phyloP scores from a whole-genome alignment of 768 basidiomycete species.

The Lactarius vividus region DNA sequence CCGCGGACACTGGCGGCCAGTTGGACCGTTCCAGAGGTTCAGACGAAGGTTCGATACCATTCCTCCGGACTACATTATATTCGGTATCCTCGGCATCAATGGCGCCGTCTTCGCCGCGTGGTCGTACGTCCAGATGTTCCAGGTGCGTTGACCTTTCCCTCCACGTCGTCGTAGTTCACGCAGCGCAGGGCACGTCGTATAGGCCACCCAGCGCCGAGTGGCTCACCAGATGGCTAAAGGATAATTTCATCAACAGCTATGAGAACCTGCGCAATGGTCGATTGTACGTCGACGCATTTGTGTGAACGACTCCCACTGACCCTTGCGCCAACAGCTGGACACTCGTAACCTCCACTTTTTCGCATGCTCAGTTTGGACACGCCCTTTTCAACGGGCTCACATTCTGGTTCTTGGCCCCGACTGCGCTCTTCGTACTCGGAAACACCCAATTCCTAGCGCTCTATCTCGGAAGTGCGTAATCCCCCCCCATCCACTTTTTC shows the following conservation, averaged over 20 bases:
- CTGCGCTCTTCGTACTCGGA: constrained; percentile 61
- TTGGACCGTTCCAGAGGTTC: constrained; percentile 29
- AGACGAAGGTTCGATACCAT: constrained; percentile 47
- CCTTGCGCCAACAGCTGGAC: constrained; percentile 57
- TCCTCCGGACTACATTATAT: constrained; percentile 54
- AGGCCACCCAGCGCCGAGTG: constrained; percentile 36
- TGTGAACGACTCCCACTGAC: neutral
- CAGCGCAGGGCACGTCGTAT: constrained; percentile 15
- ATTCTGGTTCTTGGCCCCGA: constrained; percentile 71
- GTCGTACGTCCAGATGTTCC: constrained; percentile 37
- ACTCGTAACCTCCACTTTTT: constrained; percentile 65
- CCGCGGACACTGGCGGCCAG: neutral
- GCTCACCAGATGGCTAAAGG: constrained; percentile 47
- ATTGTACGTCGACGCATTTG: constrained; percentile 44
- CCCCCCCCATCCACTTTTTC: neutral
- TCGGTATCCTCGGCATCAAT: constrained; percentile 63
- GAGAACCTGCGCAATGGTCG: constrained; percentile 61
- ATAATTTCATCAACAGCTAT: constrained; percentile 65
- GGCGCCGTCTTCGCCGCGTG: constrained; percentile 59
- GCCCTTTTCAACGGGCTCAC: constrained; percentile 76
- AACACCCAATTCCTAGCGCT: constrained; percentile 63
- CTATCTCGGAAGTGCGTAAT: constrained; percentile 67
- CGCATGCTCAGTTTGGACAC: constrained; percentile 59
- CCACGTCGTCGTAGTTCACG: neutral
- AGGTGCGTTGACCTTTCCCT: constrained; percentile 28